Evolutionary conservation across 2,329 filamentous ascomycete species (phyloP).

Genomic region (Nemania sp.): DNA sequence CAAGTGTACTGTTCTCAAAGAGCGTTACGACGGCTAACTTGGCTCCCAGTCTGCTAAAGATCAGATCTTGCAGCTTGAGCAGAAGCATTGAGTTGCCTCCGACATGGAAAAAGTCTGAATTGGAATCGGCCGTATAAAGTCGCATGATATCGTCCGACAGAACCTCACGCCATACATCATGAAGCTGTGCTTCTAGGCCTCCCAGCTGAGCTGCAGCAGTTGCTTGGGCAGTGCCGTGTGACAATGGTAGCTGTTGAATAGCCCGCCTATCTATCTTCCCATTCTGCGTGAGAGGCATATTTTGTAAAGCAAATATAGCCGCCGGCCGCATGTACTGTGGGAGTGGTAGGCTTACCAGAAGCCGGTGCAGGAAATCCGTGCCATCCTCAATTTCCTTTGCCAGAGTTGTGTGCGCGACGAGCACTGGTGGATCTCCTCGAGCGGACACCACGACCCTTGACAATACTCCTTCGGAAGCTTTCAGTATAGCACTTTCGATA

Average conservation of each 20-base stretch:
- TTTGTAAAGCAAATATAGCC: background rate
- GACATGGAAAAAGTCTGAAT: slow-evolving; percentile 3
- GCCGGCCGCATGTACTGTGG: background rate
- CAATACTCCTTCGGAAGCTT: background rate
- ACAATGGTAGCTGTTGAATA: background rate
- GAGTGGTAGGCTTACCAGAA: background rate
- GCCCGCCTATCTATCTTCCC: background rate
- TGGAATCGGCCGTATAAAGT: too few species aligned
- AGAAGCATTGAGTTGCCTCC: background rate
- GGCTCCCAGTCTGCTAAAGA: background rate
- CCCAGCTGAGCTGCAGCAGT: background rate
- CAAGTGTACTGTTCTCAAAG: background rate
- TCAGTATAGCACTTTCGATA: background rate
- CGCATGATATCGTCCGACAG: too few species aligned
- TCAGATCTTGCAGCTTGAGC: background rate
- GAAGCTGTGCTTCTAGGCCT: background rate
- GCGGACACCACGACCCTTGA: background rate
- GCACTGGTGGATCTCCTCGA: background rate
- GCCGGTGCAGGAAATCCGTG: background rate
- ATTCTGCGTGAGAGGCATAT: background rate
- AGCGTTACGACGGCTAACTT: background rate
- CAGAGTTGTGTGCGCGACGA: background rate
- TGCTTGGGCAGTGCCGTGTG: background rate
- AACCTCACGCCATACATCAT: background rate
- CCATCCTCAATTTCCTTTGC: too few species aligned